These are phyloP conservation scores for Candida gorgasii DNA, from an alignment of 805 yeast species.

Conservation along the genomic window DNA sequence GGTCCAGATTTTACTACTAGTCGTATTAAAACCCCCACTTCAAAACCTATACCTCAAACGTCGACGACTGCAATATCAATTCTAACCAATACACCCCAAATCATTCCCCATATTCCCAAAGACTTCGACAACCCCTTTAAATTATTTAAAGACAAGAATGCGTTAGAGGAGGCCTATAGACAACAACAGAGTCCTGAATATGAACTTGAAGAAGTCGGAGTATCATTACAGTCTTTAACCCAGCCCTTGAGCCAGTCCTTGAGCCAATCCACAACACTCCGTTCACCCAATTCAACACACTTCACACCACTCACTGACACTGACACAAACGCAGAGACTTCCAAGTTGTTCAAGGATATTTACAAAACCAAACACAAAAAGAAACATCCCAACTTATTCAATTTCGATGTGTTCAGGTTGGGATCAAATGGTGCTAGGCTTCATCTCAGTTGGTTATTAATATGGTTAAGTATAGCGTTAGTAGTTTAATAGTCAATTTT, in stretches of 20 bases:
- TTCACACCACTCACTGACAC: background rate
- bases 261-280: no score
- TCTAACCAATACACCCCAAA: background rate
- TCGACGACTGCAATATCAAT: background rate
- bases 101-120: slow-evolving; percentile 1
- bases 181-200: slow-evolving; percentile 11
- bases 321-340: background rate
- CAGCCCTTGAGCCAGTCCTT: no score
- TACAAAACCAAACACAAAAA: background rate
- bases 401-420: slow-evolving; percentile 5
- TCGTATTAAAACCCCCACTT: no score
- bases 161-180: slow-evolving; percentile 14
- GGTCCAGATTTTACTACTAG: no score
- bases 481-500: background rate
- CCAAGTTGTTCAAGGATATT: slow-evolving; percentile 2
- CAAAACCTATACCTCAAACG: background rate
- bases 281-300: background rate
- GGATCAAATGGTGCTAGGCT: background rate
- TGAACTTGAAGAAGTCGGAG: no score
- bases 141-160: slow-evolving; percentile 15
- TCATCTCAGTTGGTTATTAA: slow-evolving; percentile 1
- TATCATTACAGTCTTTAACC: no score
- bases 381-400: slow-evolving; percentile 3
- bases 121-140: slow-evolving; percentile 12
- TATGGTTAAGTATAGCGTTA: background rate